Conservation (phyloP, 73 alveolate genomes). For the Tetrahymena thermophila region DNA sequence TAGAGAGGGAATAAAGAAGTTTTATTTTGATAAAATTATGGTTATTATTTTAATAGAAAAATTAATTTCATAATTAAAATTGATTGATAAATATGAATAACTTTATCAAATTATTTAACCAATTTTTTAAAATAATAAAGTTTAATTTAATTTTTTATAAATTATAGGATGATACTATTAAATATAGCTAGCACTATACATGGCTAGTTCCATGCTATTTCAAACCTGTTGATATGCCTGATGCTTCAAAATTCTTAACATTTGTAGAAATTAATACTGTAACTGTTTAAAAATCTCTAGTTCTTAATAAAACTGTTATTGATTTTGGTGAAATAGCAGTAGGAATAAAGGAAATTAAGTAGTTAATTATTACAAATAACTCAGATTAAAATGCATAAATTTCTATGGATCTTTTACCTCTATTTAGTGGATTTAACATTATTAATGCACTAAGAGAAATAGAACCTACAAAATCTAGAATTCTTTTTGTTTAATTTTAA, state of each 20-base stretch:
- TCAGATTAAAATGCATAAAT: slow-evolving; percentile 67
- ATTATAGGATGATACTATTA: slow-evolving; percentile 21
- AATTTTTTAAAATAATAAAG: no score
- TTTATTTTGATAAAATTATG: no score
- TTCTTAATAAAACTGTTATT: slow-evolving; percentile 71
- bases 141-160: no score
- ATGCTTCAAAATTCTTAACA: slow-evolving; percentile 19
- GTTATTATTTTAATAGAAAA: no score
- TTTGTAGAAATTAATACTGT: slow-evolving; percentile 79
- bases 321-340: slow-evolving; percentile 97
- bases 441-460: slow-evolving; percentile 85
- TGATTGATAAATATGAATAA: no score
- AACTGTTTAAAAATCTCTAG: slow-evolving; percentile 73
- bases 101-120: no score
- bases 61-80: no score
- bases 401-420: slow-evolving; percentile 81
- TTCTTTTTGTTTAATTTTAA: slow-evolving; percentile 81
- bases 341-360: slow-evolving; percentile 75
- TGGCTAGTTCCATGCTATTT: slow-evolving; percentile 92
- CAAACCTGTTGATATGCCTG: slow-evolving; percentile 43
- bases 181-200: slow-evolving; percentile 78
- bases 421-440: slow-evolving; percentile 88
- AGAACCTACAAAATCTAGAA: slow-evolving; percentile 80
- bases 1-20: no score
- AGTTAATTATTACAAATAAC: slow-evolving; percentile 72